Evolutionary conservation across 208 protist species (phyloP).

Genomic region (Trypanosoma scelopori): DNA sequence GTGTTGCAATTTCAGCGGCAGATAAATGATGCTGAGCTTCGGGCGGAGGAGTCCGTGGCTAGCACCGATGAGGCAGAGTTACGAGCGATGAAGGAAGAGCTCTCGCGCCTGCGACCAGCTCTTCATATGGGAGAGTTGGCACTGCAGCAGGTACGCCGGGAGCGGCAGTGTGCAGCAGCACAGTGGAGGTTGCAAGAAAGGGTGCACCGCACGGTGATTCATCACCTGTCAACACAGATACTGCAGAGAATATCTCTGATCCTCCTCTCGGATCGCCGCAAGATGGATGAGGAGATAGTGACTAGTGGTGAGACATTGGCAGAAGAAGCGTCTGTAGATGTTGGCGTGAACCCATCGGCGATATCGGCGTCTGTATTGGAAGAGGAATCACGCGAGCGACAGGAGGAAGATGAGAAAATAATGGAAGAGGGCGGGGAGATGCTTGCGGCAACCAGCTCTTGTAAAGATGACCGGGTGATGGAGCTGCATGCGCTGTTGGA

Average conservation of each 20-base stretch:
- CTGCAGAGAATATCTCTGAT: neutral
- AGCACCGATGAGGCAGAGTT: slow-evolving; percentile 34
- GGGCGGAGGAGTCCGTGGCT: slow-evolving; percentile 38
- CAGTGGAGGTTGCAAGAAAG: slow-evolving; percentile 18
- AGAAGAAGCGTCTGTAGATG: neutral
- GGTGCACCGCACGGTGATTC: slow-evolving; percentile 33
- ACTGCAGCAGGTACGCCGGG: slow-evolving; percentile 30
- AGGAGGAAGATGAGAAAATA: neutral
- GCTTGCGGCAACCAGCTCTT: neutral
- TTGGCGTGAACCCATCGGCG: too few species aligned
- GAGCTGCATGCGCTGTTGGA: slow-evolving; percentile 26
- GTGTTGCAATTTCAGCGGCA: slow-evolving; percentile 52
- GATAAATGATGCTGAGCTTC: slow-evolving; percentile 64
- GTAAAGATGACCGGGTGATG: neutral
- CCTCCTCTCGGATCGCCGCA: neutral
- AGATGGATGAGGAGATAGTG: neutral
- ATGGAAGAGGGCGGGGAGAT: neutral
- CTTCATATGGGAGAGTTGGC: slow-evolving; percentile 29
- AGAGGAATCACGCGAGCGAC: neutral
- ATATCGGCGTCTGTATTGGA: neutral
- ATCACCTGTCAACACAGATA: slow-evolving; percentile 32
- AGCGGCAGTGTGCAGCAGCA: slow-evolving; percentile 25
- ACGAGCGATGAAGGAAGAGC: slow-evolving; percentile 45
- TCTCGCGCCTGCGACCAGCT: slow-evolving; percentile 34
- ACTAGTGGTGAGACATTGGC: neutral